Percentiles rank a stretch among this genome's conserved stretches.
phyloP scores from a whole-genome alignment of 2,329 filamentous ascomycete genomes.

The Periglandula ipomoeae region DNA sequence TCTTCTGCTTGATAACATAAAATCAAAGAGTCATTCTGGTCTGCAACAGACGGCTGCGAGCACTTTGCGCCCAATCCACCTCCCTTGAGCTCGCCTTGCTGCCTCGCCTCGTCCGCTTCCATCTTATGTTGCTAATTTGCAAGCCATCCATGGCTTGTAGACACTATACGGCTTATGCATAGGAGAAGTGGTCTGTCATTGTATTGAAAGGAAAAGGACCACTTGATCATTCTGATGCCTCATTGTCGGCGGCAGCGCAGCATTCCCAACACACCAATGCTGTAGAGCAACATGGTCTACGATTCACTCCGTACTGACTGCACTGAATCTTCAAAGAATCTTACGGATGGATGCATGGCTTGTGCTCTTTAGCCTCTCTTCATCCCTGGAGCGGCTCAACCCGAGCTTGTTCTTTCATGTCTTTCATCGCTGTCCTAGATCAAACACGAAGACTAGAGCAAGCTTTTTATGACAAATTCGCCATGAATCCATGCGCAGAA shows the following conservation, averaged over 20 bases:
- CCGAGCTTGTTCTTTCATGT: background rate
- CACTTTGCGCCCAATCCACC: background rate
- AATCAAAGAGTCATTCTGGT: background rate
- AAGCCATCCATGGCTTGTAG: background rate
- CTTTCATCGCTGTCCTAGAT: background rate
- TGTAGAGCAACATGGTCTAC: background rate
- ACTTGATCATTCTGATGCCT: background rate
- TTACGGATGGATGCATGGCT: background rate
- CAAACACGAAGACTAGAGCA: background rate
- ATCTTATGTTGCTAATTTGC: background rate
- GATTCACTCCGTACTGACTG: background rate
- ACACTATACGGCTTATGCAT: background rate
- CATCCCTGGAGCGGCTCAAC: background rate
- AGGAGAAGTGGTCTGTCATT: background rate
- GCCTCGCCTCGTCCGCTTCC: background rate
- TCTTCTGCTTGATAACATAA: background rate
- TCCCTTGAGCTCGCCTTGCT: background rate
- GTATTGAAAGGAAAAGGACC: background rate
- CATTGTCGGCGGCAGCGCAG: background rate
- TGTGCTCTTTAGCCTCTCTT: background rate
- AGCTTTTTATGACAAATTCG: background rate
- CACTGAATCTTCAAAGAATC: background rate
- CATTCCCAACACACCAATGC: background rate
- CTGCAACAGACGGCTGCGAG: background rate
- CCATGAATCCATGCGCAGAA: conserved; percentile 8